phyloP scores from a whole-genome alignment of 176 grass and related monocot genomes.

The Thinopyrum elongatum region DNA sequence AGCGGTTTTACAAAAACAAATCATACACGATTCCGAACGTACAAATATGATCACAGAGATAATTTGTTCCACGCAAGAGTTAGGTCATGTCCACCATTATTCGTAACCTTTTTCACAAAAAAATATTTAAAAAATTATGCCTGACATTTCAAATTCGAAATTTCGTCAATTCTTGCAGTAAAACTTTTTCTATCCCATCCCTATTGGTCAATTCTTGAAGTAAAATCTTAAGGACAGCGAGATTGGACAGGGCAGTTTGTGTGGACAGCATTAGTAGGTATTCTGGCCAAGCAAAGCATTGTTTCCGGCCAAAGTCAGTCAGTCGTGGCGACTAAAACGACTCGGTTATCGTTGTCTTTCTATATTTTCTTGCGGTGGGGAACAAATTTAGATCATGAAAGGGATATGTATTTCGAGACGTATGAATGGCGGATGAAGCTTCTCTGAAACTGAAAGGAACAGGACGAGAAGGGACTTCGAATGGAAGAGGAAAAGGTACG shows the following conservation, averaged over 20 bases:
- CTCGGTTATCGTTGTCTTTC: neutral
- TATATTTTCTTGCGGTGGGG: neutral
- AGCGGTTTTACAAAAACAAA: neutral
- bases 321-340: neutral
- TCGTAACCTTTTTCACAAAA: neutral
- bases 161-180: neutral
- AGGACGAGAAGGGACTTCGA: neutral
- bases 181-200: neutral
- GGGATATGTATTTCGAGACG: neutral
- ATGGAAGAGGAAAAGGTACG: neutral
- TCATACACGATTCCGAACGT: neutral
- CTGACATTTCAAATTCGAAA: neutral
- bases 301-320: neutral
- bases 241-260: neutral
- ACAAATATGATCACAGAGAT: neutral
- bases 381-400: neutral
- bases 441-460: slow-evolving; percentile 6
- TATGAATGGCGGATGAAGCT: neutral
- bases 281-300: neutral
- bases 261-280: neutral
- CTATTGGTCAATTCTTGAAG: neutral
- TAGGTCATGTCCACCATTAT: neutral
- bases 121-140: neutral
- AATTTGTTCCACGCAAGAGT: neutral
- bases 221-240: neutral